phyloP scores from a whole-genome alignment of 2,329 filamentous ascomycete genomes.

The Fusarium sp. region DNA sequence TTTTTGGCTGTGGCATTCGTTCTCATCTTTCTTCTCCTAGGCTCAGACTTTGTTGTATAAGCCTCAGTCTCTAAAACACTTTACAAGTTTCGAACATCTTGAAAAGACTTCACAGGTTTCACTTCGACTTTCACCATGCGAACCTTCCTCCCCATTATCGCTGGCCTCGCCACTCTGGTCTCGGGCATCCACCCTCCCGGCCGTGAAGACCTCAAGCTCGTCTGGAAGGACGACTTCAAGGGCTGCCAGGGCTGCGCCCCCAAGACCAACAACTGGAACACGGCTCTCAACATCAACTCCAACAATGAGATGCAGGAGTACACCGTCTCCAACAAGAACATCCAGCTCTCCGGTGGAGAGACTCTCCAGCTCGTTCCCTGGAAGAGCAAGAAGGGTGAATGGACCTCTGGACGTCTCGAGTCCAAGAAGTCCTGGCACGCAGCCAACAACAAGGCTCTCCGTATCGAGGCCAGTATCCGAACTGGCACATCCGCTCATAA shows the following conservation, averaged over 20 bases:
- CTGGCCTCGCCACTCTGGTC: conserved; percentile 45
- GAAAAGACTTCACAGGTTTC: conserved; percentile 10
- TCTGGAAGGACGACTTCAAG: conserved; percentile 64
- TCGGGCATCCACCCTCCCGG: conserved; percentile 57
- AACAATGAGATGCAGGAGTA: conserved; percentile 67
- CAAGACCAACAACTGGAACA: conserved; percentile 61
- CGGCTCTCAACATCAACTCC: conserved; percentile 59
- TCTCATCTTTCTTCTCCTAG: conserved; percentile 1
- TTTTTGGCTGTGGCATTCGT: conserved; percentile 26
- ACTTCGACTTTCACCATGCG: conserved; percentile 47
- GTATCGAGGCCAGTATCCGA: conserved; percentile 62
- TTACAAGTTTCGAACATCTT: neutral
- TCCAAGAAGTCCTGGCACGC: conserved; percentile 63
- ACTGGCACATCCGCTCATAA: conserved; percentile 60
- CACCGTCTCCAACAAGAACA: conserved; percentile 59
- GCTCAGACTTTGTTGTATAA: conserved; percentile 8
- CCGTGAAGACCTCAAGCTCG: conserved; percentile 58
- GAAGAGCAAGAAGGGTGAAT: conserved; percentile 55
- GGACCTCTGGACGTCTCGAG: conserved; percentile 68
- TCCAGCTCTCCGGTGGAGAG: conserved; percentile 66
- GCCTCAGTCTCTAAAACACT: conserved; percentile 16
- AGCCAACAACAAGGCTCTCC: conserved; percentile 56
- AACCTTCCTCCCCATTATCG: conserved; percentile 41
- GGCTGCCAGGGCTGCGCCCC: conserved; percentile 58
- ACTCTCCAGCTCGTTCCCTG: conserved; percentile 68